Conservation (phyloP, 176 grass and related monocot genomes). For the Tillandsia fasciculata region DNA sequence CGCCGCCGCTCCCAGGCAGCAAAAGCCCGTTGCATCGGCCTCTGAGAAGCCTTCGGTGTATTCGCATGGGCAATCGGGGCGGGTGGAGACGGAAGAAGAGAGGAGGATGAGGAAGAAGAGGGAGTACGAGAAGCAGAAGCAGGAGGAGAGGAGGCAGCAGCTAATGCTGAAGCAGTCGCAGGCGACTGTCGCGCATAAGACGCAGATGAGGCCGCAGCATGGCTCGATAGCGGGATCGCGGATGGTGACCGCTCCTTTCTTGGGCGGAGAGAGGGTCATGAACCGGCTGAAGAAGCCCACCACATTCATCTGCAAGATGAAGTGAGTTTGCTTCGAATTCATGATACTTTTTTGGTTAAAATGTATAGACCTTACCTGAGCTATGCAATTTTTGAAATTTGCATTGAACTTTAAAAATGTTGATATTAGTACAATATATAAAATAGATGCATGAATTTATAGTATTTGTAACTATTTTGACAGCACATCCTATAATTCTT, state of each 20-base stretch:
- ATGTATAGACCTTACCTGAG: too few species aligned
- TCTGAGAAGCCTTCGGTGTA: background rate
- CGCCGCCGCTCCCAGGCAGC: background rate
- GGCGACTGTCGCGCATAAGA: conserved; percentile 77
- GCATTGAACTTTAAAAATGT: too few species aligned
- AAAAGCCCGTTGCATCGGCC: background rate
- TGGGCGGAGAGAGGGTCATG: conserved; percentile 52
- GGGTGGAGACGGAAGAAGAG: conserved; percentile 73
- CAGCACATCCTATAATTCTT: too few species aligned
- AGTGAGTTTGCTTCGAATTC: conserved; percentile 9
- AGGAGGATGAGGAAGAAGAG: conserved; percentile 54
- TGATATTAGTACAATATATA: too few species aligned
- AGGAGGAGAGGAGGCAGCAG: conserved; percentile 61
- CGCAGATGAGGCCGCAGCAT: conserved; percentile 32
- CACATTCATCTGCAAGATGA: conserved; percentile 56
- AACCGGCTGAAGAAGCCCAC: conserved; percentile 93
- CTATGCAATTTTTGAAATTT: too few species aligned
- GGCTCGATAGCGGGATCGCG: conserved; percentile 15
- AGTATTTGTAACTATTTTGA: too few species aligned
- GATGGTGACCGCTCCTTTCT: conserved; percentile 20
- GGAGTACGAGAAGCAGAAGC: conserved; percentile 79
- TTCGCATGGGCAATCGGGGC: conserved; percentile 8
- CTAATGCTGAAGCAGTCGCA: conserved; percentile 59
- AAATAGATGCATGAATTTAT: too few species aligned
- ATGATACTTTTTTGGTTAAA: background rate